These are phyloP conservation scores for Selenicereus undatus DNA, from an alignment of 148 eudicot species.

Conservation along the genomic window DNA sequence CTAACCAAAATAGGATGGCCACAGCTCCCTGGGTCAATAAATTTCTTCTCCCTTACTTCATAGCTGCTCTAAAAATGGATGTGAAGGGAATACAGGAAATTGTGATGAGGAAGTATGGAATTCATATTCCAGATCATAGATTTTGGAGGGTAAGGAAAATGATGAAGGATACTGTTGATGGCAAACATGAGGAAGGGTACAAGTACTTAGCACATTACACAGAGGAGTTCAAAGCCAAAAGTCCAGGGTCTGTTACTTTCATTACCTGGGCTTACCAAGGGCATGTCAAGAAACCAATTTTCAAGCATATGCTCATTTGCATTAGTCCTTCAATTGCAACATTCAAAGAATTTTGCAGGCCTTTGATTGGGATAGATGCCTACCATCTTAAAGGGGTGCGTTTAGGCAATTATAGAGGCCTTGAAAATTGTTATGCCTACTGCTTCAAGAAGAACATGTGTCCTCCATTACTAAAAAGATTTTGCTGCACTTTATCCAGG, in stretches of 20 bases:
- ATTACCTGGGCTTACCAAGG: too few species aligned
- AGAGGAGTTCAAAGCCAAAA: too few species aligned
- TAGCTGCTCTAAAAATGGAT: neutral
- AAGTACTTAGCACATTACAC: neutral
- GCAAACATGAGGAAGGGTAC: neutral
- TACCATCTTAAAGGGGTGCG: neutral
- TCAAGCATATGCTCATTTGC: too few species aligned
- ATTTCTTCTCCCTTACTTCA: neutral
- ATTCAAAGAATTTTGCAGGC: neutral
- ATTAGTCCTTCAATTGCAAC: too few species aligned
- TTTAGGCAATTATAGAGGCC: too few species aligned
- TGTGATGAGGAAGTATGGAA: neutral
- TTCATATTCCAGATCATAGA: neutral
- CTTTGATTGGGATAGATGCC: neutral
- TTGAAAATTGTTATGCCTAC: too few species aligned
- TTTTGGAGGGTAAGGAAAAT: neutral
- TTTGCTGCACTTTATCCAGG: too few species aligned
- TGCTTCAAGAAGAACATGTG: too few species aligned
- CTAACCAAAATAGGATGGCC: neutral
- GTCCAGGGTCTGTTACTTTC: too few species aligned
- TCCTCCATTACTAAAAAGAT: too few species aligned
- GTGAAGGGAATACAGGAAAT: neutral
- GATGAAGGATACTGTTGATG: neutral
- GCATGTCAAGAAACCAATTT: too few species aligned
- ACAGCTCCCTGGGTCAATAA: neutral